Percentiles rank a stretch among this genome's conserved stretches.
These are phyloP conservation scores for Balakata baccata DNA, from an alignment of 345 rosid genomes.

Conservation along the genomic window DNA sequence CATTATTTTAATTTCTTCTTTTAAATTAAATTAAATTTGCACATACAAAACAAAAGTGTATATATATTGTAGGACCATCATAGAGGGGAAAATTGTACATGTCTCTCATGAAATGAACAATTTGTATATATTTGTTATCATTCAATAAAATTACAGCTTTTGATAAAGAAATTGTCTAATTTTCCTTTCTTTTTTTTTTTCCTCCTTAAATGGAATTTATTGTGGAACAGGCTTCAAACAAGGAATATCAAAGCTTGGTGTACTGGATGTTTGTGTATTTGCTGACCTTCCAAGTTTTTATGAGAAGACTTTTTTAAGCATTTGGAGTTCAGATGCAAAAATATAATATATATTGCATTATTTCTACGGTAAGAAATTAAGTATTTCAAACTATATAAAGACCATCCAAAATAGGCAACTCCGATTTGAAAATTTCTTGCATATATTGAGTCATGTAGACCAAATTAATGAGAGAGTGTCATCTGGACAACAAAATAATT, in stretches of 20 bases:
- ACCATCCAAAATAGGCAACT: too few species aligned
- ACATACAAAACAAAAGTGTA: background rate
- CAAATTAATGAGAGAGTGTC: too few species aligned
- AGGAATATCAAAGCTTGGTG: conserved; percentile 54
- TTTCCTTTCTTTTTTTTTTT: conserved; percentile 2
- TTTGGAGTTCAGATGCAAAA: conserved; percentile 42
- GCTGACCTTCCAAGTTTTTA: conserved; percentile 57
- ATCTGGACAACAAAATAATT: too few species aligned
- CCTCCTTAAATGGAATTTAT: conserved; percentile 29
- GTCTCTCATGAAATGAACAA: conserved; percentile 1
- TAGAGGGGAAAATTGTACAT: conserved; percentile 10
- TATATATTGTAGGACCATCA: background rate
- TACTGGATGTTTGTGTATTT: conserved; percentile 61
- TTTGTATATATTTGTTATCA: background rate
- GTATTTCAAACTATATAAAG: too few species aligned
- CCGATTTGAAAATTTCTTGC: too few species aligned
- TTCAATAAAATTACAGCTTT: background rate
- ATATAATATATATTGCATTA: background rate
- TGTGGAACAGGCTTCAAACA: conserved; percentile 60
- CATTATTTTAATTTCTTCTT: background rate
- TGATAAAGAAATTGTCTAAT: background rate
- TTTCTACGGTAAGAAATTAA: conserved; percentile 22
- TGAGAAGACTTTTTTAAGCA: conserved; percentile 55
- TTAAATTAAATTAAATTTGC: background rate
- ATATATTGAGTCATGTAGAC: too few species aligned